Percentiles rank a stretch among this genome's conserved stretches.
phyloP scores from a whole-genome alignment of 192 early-diverging fungal genomes.

The Coemansia sp. region DNA sequence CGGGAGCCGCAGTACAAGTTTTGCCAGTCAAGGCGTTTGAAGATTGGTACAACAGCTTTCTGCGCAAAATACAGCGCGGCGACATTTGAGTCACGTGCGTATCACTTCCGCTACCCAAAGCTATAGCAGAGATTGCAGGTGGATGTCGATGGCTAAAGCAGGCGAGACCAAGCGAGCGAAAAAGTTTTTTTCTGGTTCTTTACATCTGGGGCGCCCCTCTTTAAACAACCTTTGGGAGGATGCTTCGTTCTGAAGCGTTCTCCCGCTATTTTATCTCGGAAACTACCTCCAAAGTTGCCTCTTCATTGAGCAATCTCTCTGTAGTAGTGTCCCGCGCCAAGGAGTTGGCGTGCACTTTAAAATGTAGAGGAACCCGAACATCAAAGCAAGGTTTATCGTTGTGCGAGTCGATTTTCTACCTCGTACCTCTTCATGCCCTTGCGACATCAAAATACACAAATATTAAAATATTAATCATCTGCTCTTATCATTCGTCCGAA shows the following conservation, averaged over 20 bases:
- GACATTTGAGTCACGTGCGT: slow-evolving; percentile 53
- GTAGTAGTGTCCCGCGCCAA: slow-evolving; percentile 46
- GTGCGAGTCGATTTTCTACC: slow-evolving; percentile 12
- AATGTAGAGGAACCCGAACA: slow-evolving; percentile 27
- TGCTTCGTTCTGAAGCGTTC: slow-evolving; percentile 39
- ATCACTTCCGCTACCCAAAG: background rate
- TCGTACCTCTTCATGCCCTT: slow-evolving; percentile 45
- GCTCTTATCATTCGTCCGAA: background rate
- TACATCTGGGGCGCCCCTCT: slow-evolving; percentile 4
- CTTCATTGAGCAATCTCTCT: background rate
- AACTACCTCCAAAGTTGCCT: slow-evolving; percentile 4
- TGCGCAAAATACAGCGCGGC: slow-evolving; percentile 69
- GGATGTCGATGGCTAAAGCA: background rate
- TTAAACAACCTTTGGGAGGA: slow-evolving; percentile 3
- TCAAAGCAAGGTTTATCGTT: slow-evolving; percentile 42
- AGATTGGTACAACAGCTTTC: slow-evolving; percentile 78
- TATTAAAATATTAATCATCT: background rate
- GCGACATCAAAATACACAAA: slow-evolving; percentile 32
- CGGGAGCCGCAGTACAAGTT: slow-evolving; percentile 44
- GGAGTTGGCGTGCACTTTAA: slow-evolving; percentile 39
- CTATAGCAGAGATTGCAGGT: background rate
- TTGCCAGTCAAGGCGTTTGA: slow-evolving; percentile 73
- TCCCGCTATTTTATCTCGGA: slow-evolving; percentile 10
- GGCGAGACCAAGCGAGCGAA: background rate
- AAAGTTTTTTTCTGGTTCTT: slow-evolving; percentile 2